phyloP scores from a whole-genome alignment of 352 stramenopile genomes.

The Globisporangium alternatum region DNA sequence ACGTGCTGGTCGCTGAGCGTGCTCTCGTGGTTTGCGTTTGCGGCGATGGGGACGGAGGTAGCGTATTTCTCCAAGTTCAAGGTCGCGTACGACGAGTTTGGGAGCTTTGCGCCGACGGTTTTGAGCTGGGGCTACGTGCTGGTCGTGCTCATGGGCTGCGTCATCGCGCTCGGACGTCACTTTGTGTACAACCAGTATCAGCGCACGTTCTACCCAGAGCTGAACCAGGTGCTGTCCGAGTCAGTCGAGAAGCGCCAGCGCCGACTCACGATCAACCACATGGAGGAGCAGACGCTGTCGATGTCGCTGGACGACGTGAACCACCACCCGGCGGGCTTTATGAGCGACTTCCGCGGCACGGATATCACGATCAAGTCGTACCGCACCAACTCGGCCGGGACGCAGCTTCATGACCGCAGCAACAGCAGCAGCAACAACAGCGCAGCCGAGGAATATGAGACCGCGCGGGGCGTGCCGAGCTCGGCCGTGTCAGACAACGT shows the following conservation, averaged over 20 bases:
- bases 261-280: slow-evolving; percentile 67
- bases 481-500: slow-evolving; percentile 22
- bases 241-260: slow-evolving; percentile 39
- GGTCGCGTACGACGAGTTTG: slow-evolving; percentile 79
- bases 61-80: slow-evolving; percentile 63
- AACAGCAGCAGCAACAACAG: slow-evolving; percentile 9
- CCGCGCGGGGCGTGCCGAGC: not conserved
- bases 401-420: slow-evolving; percentile 18
- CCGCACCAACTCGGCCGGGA: slow-evolving; percentile 18
- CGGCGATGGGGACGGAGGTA: slow-evolving; percentile 49
- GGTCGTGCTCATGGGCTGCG: slow-evolving; percentile 64
- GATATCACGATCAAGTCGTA: slow-evolving; percentile 43
- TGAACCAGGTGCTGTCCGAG: slow-evolving; percentile 70
- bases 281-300: slow-evolving; percentile 70
- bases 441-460: slow-evolving; percentile 14
- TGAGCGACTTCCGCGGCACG: slow-evolving; percentile 46
- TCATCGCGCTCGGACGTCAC: slow-evolving; percentile 66
- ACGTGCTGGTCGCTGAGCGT: slow-evolving; percentile 62
- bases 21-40: slow-evolving; percentile 68
- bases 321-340: slow-evolving; percentile 33
- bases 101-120: slow-evolving; percentile 56
- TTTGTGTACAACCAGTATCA: slow-evolving; percentile 81
- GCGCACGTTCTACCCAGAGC: slow-evolving; percentile 67
- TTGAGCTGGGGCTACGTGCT: slow-evolving; percentile 57
- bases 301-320: slow-evolving; percentile 75